Evolutionary conservation across 371 early-diverging fungal genomes (phyloP), one percentile per base, ranked within the genome.

Genomic region (Lichtheimia corymbifera): DNA sequence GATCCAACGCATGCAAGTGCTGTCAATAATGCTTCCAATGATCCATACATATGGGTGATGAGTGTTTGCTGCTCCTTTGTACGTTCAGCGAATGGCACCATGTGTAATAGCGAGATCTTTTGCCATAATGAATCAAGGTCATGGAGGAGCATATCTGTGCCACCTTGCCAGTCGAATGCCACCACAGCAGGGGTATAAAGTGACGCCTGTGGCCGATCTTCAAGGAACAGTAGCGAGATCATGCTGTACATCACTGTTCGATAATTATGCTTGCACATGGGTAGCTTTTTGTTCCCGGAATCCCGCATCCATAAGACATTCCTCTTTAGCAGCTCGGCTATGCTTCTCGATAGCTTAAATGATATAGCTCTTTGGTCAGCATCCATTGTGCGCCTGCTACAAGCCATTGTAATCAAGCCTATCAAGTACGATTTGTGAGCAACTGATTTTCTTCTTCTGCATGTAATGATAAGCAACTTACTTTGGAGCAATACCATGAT

Each of bases 401-500:
- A 20, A 27, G 77, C 76, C 14, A 87, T 83, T 2, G 90, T 75
- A 53, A 87, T 74, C 62, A 88, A 91, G 47, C 87, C 70, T 22
- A 92, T 85, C 83, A 15, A 15, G 17, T n/a, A n/a, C n/a, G 50
- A 17, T 11, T 35, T 35, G 9, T 35, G 24, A 59, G 15, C 27
- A 57, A 28, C 9, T 24, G 12, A 45, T 28, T n/a, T 4, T 7
- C 40, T 4, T 7, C 40, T 18, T 1, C 2, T 1, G 30, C 5
- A 40, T 30, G 22, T 24, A 14, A 20, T 17, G 7, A 11, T 14
- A 5, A 24, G 28, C 24, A 24, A 35, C 22, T 47, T 73, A 82
- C 91, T 87, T 76, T 89, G 89, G 61, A 90, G 87, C 43, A 88
- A 74, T 3, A 86, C 83, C 27, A 83, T 76, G 52, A 95, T 55